phyloP scores from a whole-genome alignment of 2,329 filamentous ascomycete genomes.

The Microascus cirrosus region DNA sequence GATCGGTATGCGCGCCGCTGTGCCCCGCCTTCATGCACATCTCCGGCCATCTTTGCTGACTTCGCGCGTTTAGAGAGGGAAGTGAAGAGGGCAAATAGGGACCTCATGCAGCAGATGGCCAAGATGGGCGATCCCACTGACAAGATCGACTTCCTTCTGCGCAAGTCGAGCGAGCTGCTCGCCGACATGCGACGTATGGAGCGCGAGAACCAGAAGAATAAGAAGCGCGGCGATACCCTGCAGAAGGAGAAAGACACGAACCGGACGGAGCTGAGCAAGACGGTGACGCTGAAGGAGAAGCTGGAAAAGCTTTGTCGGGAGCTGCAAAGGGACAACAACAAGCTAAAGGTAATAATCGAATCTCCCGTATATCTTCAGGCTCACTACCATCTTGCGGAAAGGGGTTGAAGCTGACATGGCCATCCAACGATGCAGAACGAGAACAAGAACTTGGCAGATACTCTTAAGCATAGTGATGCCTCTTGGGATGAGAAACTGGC shows the following conservation, averaged over 20 bases:
- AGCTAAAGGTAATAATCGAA: constrained; percentile 64
- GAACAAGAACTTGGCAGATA: constrained; percentile 82
- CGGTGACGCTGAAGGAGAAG: constrained; percentile 85
- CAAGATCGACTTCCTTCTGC: constrained; percentile 82
- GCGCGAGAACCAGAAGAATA: constrained; percentile 88
- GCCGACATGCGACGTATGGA: constrained; percentile 94
- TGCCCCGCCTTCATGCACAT: not conserved
- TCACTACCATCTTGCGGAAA: not conserved
- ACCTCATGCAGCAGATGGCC: constrained; percentile 76
- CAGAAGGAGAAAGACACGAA: constrained; percentile 95
- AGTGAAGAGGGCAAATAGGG: constrained; percentile 86
- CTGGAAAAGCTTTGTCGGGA: constrained; percentile 92
- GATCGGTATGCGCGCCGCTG: constrained; percentile 55
- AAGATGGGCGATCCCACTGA: constrained; percentile 79
- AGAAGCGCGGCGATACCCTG: constrained; percentile 84
- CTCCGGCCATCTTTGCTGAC: not conserved
- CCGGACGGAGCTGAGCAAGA: constrained; percentile 80
- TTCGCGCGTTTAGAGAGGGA: constrained; percentile 57
- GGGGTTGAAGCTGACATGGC: not conserved
- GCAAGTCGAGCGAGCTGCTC: constrained; percentile 81
- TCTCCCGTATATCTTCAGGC: not conserved
- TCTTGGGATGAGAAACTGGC: constrained; percentile 81
- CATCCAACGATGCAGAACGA: constrained; percentile 52
- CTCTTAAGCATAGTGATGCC: constrained; percentile 69
- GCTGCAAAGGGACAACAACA: constrained; percentile 94